phyloP scores from a whole-genome alignment of 176 grass and related monocot genomes.

The Cenchrus purpureus region DNA sequence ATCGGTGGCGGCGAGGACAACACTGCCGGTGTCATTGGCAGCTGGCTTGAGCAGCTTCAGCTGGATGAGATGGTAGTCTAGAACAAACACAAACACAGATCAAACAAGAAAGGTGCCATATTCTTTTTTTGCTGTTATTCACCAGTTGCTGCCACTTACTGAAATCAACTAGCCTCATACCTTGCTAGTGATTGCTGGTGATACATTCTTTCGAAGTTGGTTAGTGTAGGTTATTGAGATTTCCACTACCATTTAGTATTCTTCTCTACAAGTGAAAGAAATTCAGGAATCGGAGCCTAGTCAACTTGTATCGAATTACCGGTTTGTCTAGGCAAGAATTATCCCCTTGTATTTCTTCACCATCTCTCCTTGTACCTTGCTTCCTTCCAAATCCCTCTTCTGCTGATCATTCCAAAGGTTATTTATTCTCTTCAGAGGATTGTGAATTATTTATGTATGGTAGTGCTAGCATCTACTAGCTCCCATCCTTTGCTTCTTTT shows the following conservation, averaged over 20 bases:
- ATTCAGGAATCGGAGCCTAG: slow-evolving; percentile 32
- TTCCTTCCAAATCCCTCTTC: neutral
- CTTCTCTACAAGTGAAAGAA: slow-evolving; percentile 16
- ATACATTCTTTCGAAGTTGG: slow-evolving; percentile 55
- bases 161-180: slow-evolving; percentile 21
- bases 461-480: slow-evolving; percentile 14
- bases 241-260: slow-evolving; percentile 29
- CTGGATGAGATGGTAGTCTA: slow-evolving; percentile 73
- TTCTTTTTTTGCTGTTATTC: slow-evolving; percentile 44
- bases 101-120: slow-evolving; percentile 44
- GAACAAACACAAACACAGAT: slow-evolving; percentile 32
- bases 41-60: slow-evolving; percentile 75
- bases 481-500: slow-evolving; percentile 36
- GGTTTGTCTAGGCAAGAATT: slow-evolving; percentile 37
- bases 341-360: slow-evolving; percentile 7
- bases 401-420: slow-evolving; percentile 35
- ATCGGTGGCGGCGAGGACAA: slow-evolving; percentile 35
- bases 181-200: slow-evolving; percentile 30
- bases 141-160: slow-evolving; percentile 21
- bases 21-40: slow-evolving; percentile 38
- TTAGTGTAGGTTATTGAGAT: slow-evolving; percentile 49
- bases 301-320: slow-evolving; percentile 33
- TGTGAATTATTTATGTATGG: slow-evolving; percentile 55
- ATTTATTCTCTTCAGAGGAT: slow-evolving; percentile 20
- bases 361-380: slow-evolving; percentile 14